These are phyloP conservation scores for Irineochytrium annulatum DNA, from an alignment of 192 early-diverging fungal species.

Conservation along the genomic window DNA sequence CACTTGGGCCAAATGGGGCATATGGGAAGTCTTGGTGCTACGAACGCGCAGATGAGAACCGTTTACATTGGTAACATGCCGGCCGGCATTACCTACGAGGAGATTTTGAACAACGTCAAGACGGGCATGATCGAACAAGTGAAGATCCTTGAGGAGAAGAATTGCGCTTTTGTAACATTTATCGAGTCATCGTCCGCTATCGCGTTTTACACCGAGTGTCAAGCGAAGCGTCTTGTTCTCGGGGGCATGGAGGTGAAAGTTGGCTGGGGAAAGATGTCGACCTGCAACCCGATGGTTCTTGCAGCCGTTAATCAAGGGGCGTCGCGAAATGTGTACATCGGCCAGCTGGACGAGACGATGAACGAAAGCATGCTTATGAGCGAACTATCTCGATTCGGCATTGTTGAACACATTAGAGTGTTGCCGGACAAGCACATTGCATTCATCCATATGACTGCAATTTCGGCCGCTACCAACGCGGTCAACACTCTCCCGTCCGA, in stretches of 20 bases:
- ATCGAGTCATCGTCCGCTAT: constrained; percentile 60
- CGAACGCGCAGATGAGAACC: no score
- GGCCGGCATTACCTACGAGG: constrained; percentile 46
- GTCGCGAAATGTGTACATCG: constrained; percentile 76
- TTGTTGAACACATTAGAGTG: constrained; percentile 67
- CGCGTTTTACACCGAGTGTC: constrained; percentile 54
- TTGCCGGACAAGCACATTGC: constrained; percentile 73
- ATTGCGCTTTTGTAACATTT: constrained; percentile 78
- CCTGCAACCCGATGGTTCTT: constrained; percentile 40
- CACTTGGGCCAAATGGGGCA: no score
- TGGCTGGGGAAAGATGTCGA: constrained; percentile 68
- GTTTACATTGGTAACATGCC: constrained; percentile 81
- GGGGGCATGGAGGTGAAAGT: constrained; percentile 61
- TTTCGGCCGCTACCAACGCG: constrained; percentile 67
- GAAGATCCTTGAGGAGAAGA: constrained; percentile 69
- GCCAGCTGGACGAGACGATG: constrained; percentile 59
- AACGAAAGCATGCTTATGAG: constrained; percentile 46
- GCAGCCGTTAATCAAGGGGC: constrained; percentile 67
- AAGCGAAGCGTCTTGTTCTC: constrained; percentile 44
- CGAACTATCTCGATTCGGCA: constrained; percentile 66
- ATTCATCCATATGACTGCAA: constrained; percentile 75
- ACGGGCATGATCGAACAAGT: constrained; percentile 65
- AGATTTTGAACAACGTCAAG: constrained; percentile 68
- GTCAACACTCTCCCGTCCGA: constrained; percentile 60
- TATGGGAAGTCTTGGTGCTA: no score